phyloP scores from a whole-genome alignment of 768 basidiomycete species.

The Suillus plorans region DNA sequence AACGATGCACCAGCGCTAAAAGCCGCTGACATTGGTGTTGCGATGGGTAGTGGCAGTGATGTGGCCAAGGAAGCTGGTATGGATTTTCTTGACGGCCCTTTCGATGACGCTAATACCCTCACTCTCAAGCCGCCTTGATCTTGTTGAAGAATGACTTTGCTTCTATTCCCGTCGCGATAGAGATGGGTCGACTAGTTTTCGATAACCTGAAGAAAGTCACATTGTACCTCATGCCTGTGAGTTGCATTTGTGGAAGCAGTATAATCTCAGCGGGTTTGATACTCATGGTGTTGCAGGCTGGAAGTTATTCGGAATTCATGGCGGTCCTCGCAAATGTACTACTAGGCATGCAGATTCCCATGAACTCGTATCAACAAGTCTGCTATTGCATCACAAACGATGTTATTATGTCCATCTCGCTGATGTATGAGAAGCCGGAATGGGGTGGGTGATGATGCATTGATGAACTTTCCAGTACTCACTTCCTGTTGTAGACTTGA shows the following conservation, averaged over 20 bases:
- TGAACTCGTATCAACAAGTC: constrained; percentile 48
- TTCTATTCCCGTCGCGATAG: constrained; percentile 49
- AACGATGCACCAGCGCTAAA: constrained; percentile 45
- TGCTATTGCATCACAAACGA: constrained; percentile 48
- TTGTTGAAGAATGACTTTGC: constrained; percentile 51
- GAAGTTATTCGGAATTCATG: constrained; percentile 52
- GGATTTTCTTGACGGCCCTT: constrained; percentile 19
- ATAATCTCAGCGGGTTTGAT: not conserved
- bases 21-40: constrained; percentile 48
- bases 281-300: constrained; percentile 26
- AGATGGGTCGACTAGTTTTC: constrained; percentile 50
- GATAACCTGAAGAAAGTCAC: constrained; percentile 49
- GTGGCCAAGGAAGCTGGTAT: constrained; percentile 48
- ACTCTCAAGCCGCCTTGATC: constrained; percentile 34
- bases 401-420: constrained; percentile 40
- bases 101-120: not conserved
- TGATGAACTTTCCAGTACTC: not conserved
- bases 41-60: constrained; percentile 39
- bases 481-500: constrained; percentile 28
- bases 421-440: constrained; percentile 46
- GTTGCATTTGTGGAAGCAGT: constrained; percentile 1
- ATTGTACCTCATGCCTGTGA: constrained; percentile 33
- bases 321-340: constrained; percentile 50
- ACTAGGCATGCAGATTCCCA: constrained; percentile 49
- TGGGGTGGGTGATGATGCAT: constrained; percentile 21